Evolutionary conservation across 768 basidiomycete species (phyloP).

Genomic region (Strobilomyces confusus): DNA sequence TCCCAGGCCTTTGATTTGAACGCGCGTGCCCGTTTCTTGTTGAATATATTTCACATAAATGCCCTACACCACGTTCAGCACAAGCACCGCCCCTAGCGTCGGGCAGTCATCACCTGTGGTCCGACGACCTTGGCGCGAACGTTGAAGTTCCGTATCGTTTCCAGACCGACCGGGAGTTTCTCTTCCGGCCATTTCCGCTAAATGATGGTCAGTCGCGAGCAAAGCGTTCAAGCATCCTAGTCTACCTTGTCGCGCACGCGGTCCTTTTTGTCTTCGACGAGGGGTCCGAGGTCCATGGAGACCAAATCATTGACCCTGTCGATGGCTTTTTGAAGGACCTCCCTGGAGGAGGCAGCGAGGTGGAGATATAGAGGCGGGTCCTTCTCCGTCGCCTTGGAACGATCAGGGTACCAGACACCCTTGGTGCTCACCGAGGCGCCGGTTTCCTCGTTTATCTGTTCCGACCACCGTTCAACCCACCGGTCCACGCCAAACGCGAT

Average conservation of each 20-base stretch:
- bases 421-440: constrained; percentile 91
- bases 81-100: neutral
- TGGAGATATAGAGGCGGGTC: constrained; percentile 95
- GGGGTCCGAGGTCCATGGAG: constrained; percentile 68
- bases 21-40: constrained; percentile 90
- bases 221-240: neutral
- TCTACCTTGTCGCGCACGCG: constrained; percentile 61
- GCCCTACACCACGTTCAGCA: constrained; percentile 42
- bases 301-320: constrained; percentile 73
- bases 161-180: constrained; percentile 84
- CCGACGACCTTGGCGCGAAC: constrained; percentile 97
- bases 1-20: constrained; percentile 94
- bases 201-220: constrained; percentile 9
- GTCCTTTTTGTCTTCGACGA: constrained; percentile 78
- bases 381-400: constrained; percentile 83
- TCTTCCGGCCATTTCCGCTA: constrained; percentile 98
- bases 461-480: constrained; percentile 3
- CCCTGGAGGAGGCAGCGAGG: constrained; percentile 71
- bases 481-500: neutral
- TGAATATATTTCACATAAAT: constrained; percentile 99
- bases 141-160: constrained; percentile 94
- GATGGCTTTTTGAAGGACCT: constrained; percentile 61
- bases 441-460: constrained; percentile 85
- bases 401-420: constrained; percentile 95
- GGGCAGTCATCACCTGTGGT: constrained; percentile 59